Conservation (phyloP, 148 eudicot genomes). For the Rhododendron simsii region DNA sequence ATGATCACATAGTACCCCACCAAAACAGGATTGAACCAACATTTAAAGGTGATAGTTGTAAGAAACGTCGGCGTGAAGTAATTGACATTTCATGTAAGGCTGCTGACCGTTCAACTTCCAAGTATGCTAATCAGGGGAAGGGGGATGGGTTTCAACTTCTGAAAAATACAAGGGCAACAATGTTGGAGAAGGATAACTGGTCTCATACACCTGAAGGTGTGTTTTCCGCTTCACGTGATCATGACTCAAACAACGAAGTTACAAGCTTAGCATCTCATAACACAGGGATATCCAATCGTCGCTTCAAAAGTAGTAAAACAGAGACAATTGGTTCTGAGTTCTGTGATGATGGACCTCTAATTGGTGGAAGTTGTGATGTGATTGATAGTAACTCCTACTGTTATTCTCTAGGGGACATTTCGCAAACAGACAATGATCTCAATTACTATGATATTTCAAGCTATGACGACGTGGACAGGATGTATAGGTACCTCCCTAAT, state of each 20-base stretch:
- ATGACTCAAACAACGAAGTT: conserved; percentile 27
- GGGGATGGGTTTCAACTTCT: conserved; percentile 3
- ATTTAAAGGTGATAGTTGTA: conserved; percentile 26
- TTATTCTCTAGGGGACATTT: conserved; percentile 40
- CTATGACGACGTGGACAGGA: conserved; percentile 86
- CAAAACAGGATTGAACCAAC: conserved; percentile 16
- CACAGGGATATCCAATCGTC: conserved; percentile 23
- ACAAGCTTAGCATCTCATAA: conserved; percentile 39
- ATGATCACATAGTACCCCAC: conserved; percentile 75
- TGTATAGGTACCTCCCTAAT: conserved; percentile 68
- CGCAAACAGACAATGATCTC: conserved; percentile 43
- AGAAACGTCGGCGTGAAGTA: conserved; percentile 35
- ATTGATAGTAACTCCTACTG: conserved; percentile 34
- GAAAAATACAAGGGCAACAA: conserved; percentile 31
- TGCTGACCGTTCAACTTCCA: conserved; percentile 20
- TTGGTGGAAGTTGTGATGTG: conserved; percentile 28
- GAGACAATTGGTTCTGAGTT: conserved; percentile 31
- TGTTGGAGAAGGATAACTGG: conserved; percentile 46
- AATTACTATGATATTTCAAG: conserved; percentile 59
- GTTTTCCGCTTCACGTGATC: conserved; percentile 34
- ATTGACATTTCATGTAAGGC: conserved; percentile 26
- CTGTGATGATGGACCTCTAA: conserved; percentile 39
- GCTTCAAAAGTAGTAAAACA: conserved; percentile 27
- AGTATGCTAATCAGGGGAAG: conserved; percentile 25
- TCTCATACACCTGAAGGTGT: conserved; percentile 34